A percentile compares a stretch with the other conserved stretches of the same genome.
These are phyloP conservation scores for Euphorbia celastroides DNA, from an alignment of 441 rosid genomes.

Conservation along the genomic window DNA sequence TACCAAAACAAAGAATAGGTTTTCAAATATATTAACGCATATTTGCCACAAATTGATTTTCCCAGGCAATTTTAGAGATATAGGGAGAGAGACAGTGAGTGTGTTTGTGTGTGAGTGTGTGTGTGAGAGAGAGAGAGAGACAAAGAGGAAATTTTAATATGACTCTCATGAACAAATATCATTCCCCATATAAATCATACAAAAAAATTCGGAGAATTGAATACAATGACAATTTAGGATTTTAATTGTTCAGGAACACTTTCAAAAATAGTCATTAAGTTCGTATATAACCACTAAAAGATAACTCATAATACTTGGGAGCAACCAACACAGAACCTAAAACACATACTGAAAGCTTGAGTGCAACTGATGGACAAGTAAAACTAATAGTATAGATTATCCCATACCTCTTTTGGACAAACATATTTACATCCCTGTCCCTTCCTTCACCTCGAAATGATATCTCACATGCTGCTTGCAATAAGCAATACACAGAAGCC, in stretches of 20 bases:
- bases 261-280: not conserved
- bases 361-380: constrained; percentile 10
- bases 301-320: not conserved
- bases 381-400: not conserved
- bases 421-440: constrained; percentile 70
- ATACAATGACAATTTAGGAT: not conserved
- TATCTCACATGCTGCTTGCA: constrained; percentile 93
- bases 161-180: not conserved
- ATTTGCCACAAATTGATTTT: not conserved
- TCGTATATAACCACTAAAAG: not conserved
- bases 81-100: not conserved
- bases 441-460: constrained; percentile 72
- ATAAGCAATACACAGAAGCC: constrained; percentile 79
- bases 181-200: not conserved
- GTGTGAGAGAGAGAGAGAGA: not conserved
- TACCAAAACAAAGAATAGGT: not conserved
- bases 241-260: not conserved
- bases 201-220: not conserved
- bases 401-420: constrained; percentile 79
- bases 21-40: not conserved
- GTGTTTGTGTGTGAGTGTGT: no score
- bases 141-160: no score
- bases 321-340: not conserved
- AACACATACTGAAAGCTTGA: constrained; percentile 10
- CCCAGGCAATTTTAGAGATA: not conserved